Base-by-base conservation (phyloP, 192 early-diverging fungal genomes). In the Rhizophagus sp. region DNA sequence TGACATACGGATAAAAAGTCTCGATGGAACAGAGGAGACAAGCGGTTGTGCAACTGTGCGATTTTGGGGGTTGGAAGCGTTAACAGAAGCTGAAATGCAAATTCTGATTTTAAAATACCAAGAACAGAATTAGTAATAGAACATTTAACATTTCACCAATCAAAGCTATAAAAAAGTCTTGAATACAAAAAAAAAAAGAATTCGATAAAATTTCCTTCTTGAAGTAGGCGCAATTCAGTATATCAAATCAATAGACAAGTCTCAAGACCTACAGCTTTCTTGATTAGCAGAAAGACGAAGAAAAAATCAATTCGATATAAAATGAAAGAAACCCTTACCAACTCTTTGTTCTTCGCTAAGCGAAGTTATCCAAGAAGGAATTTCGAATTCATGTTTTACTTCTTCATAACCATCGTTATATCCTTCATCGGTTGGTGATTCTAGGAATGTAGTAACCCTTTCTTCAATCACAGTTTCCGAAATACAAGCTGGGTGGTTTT, bases 1-100 rank as follows among this genome's bases (percentile, higher is more conserved):
- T 15, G 36, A 75, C 80, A 27, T 87, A 87, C 86, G 62, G 80
- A 52, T 13, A 92, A 44, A 77, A 91, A 88, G 75, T 92, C 91
- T 64, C 89, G 82, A 50, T 89, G 85, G 12, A 92, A 80, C 12
- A 90, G 76, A 25, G 90, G 90, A 11, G 83, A 62, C 11, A 92
- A 72, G 10, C 88, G 82, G 22, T 62, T 81, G 24, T 87, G 82
- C 4, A 92, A 79, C 10, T 79, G 64, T 15, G 83, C 30, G 4
- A 92, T 73, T n/a, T 81, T 83, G 4, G 83, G 71, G 13, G 84
- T 83, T 33, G 89, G 86, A 15, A 92, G 81, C n/a, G 83, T 84
- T n/a, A 86, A 73, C 2, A 92, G 84, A 7, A 92, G 80, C 76
- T 88, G 87, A 65, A 85, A 85, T 12, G 91, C 89, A 74, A 88